Evolutionary conservation across 495 filamentous ascomycete species (phyloP).

Genomic region (Penicillium egyptiacum): DNA sequence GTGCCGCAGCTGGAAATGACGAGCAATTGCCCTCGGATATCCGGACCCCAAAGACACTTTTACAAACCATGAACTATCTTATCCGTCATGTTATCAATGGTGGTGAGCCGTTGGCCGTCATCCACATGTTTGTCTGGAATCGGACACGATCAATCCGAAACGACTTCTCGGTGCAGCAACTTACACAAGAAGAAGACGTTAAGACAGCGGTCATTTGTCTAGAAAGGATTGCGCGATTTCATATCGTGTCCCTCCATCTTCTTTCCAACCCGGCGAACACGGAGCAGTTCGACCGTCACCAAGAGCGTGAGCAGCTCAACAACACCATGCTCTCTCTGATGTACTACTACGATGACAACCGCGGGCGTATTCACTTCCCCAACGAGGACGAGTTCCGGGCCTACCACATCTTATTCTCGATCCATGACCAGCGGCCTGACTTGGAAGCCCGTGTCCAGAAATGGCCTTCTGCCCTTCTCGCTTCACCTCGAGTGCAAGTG

Average conservation of each 20-base stretch:
- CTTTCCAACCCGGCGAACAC: slow-evolving; percentile 65
- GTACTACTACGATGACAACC: slow-evolving; percentile 81
- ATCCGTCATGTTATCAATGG: slow-evolving; percentile 70
- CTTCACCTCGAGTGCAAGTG: slow-evolving; percentile 57
- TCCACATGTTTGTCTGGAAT: slow-evolving; percentile 93
- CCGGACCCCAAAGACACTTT: slow-evolving; percentile 71
- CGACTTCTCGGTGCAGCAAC: slow-evolving; percentile 88
- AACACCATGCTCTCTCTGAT: slow-evolving; percentile 84
- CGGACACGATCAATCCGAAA: slow-evolving; percentile 87
- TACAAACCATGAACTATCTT: slow-evolving; percentile 79
- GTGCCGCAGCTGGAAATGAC: slow-evolving; percentile 90
- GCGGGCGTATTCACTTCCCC: slow-evolving; percentile 49
- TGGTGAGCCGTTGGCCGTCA: slow-evolving; percentile 59
- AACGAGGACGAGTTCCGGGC: slow-evolving; percentile 91
- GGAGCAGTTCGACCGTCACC: slow-evolving; percentile 78
- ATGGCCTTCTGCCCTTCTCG: slow-evolving; percentile 61
- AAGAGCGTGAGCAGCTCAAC: slow-evolving; percentile 90
- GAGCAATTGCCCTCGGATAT: slow-evolving; percentile 91
- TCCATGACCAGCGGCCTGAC: slow-evolving; percentile 66
- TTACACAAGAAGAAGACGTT: slow-evolving; percentile 66
- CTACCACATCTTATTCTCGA: slow-evolving; percentile 84
- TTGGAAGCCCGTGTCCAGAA: slow-evolving; percentile 72
- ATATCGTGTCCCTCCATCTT: slow-evolving; percentile 83
- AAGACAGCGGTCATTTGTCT: slow-evolving; percentile 73
- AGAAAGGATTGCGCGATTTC: slow-evolving; percentile 87